These are phyloP conservation scores for Globisporangium ultimum DNA, from an alignment of 352 stramenopile genomes.

Conservation along the genomic window DNA sequence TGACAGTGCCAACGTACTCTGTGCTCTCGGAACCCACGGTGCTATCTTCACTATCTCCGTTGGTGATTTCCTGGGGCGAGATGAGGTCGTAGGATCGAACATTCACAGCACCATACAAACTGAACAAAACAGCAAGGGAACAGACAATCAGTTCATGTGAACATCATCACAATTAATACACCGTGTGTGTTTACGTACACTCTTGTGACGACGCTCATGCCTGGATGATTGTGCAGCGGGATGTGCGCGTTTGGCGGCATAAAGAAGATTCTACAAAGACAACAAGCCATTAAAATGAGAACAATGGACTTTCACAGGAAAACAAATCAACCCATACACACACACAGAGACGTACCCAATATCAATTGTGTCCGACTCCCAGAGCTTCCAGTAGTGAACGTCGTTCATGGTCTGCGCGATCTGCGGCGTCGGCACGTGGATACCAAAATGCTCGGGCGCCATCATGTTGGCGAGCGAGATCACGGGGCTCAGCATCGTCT, in stretches of 20 bases:
- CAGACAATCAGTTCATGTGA: conserved; percentile 3
- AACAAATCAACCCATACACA: neutral
- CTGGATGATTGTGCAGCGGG: conserved; percentile 77
- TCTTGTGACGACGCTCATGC: conserved; percentile 83
- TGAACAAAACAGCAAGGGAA: conserved; percentile 16
- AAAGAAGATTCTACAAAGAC: conserved; percentile 64
- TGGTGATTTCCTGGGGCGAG: conserved; percentile 32
- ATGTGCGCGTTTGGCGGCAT: conserved; percentile 76
- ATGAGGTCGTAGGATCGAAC: conserved; percentile 76
- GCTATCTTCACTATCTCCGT: conserved; percentile 9
- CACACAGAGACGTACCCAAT: conserved; percentile 40
- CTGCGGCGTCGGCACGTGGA: conserved; percentile 58
- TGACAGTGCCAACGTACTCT: conserved; percentile 20
- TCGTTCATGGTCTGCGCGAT: conserved; percentile 71
- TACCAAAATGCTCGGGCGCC: conserved; percentile 62
- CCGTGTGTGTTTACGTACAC: conserved; percentile 34
- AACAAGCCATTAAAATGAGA: conserved; percentile 1
- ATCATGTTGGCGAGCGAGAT: conserved; percentile 55
- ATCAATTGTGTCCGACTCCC: conserved; percentile 80
- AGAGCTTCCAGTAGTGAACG: conserved; percentile 86
- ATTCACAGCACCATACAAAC: conserved; percentile 69
- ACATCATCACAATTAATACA: neutral
- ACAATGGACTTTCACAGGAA: neutral
- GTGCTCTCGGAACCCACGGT: conserved; percentile 11
- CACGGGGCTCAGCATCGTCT: conserved; percentile 58